Percentiles rank a stretch among this genome's conserved stretches.
Evolutionary conservation across 2,329 filamentous ascomycete genomes (phyloP).

Genomic region (Aspergillus neoniger): DNA sequence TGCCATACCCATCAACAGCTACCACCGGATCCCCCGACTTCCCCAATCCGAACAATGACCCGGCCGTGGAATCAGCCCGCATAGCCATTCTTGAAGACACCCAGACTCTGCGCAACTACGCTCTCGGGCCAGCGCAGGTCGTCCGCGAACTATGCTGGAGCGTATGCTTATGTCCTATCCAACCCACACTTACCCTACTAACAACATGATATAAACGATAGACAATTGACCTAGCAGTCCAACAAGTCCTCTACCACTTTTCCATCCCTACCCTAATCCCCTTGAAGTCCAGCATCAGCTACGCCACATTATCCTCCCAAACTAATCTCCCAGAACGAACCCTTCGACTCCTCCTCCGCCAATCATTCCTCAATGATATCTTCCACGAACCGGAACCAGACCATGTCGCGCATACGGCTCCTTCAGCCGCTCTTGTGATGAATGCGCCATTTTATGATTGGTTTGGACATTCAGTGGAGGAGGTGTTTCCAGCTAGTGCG

Average conservation of each 20-base stretch:
- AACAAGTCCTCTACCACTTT: background rate
- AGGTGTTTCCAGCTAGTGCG: background rate
- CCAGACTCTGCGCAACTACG: background rate
- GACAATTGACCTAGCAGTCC: background rate
- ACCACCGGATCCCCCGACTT: background rate
- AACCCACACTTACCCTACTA: too few species aligned
- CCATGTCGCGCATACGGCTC: background rate
- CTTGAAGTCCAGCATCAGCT: background rate
- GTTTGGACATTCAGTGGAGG: background rate
- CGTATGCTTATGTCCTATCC: background rate
- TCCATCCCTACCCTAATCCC: background rate
- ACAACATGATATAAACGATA: background rate
- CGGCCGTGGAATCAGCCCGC: background rate
- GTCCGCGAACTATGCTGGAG: background rate
- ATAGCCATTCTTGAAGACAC: background rate
- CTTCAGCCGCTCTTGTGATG: background rate
- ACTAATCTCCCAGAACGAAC: background rate
- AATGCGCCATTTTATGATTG: background rate
- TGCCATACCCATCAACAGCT: background rate
- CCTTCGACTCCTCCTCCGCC: conserved; percentile 2
- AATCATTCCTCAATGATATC: background rate
- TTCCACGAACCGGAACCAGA: background rate
- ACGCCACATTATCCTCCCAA: background rate
- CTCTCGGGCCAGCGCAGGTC: background rate
- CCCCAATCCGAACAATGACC: conserved; percentile 1